Conservation (phyloP, 1,284 basidiomycete genomes). For the Inonotus obliquus region DNA sequence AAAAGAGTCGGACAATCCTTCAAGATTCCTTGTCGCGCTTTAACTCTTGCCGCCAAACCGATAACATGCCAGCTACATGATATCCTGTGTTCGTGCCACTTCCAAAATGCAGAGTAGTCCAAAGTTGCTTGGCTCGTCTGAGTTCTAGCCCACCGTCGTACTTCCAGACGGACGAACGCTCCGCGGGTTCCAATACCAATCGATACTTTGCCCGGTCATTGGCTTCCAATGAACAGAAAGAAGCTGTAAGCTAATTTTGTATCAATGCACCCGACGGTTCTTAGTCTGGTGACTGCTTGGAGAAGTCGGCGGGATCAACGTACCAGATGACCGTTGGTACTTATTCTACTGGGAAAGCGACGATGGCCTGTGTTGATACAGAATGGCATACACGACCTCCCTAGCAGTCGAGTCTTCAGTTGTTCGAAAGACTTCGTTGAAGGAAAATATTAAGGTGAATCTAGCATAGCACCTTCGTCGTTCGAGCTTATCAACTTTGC, state of each 20-base stretch:
- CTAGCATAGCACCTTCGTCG: background rate
- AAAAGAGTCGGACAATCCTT: background rate
- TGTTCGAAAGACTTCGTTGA: conserved; percentile 5
- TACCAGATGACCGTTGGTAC: background rate
- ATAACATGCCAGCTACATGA: too few species aligned
- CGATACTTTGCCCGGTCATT: too few species aligned
- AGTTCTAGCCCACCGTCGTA: too few species aligned
- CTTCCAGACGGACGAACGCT: too few species aligned
- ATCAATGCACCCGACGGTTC: background rate
- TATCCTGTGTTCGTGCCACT: too few species aligned
- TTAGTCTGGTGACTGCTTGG: background rate
- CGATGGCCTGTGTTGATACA: background rate
- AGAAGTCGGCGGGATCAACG: background rate
- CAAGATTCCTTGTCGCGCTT: background rate
- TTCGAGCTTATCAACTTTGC: background rate
- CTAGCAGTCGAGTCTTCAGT: background rate
- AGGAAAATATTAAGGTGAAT: conserved; percentile 6
- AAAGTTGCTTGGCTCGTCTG: too few species aligned
- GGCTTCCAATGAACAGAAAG: too few species aligned
- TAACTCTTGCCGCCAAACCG: background rate
- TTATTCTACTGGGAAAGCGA: background rate
- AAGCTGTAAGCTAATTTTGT: background rate
- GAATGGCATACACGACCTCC: background rate
- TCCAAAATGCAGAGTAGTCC: too few species aligned
- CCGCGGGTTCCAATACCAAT: too few species aligned